These are phyloP conservation scores for Corinectria fuckeliana DNA, from an alignment of 2,329 filamentous ascomycete genomes.

Conservation along the genomic window DNA sequence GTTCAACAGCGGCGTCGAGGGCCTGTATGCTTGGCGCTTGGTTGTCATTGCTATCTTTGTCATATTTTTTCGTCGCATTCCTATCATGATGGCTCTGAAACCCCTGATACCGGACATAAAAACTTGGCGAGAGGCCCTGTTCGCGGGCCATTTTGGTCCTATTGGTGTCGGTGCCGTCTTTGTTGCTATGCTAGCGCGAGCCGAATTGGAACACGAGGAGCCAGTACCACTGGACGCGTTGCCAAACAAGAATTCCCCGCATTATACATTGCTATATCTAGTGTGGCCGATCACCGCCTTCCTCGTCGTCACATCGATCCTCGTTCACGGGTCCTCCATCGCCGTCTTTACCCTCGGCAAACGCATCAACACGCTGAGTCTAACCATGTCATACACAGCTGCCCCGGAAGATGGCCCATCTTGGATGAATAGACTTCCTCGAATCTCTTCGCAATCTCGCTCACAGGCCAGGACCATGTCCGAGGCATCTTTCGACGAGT, in stretches of 20 bases:
- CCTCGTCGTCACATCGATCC: slow-evolving; percentile 89
- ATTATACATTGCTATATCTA: slow-evolving; percentile 77
- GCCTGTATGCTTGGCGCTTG: slow-evolving; percentile 84
- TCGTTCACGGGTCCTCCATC: slow-evolving; percentile 97
- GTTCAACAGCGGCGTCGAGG: slow-evolving; percentile 78
- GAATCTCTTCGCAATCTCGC: slow-evolving; percentile 70
- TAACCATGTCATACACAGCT: slow-evolving; percentile 95
- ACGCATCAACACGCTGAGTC: slow-evolving; percentile 92
- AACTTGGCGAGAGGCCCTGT: slow-evolving; percentile 95
- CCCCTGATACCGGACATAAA: slow-evolving; percentile 96
- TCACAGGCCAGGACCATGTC: slow-evolving; percentile 84
- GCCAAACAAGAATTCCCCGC: slow-evolving; percentile 59
- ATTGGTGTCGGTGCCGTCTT: slow-evolving; percentile 98
- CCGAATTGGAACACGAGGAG: slow-evolving; percentile 80
- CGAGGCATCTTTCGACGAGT: slow-evolving; percentile 72
- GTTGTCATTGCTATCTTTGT: slow-evolving; percentile 95
- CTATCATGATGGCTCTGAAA: slow-evolving; percentile 90
- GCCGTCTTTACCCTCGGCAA: slow-evolving; percentile 98
- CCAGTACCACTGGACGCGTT: slow-evolving; percentile 75
- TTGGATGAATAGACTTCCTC: slow-evolving; percentile 93
- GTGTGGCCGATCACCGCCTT: slow-evolving; percentile 98
- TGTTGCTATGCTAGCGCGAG: slow-evolving; percentile 87
- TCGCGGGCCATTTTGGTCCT: slow-evolving; percentile 96
- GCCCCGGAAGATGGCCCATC: slow-evolving; percentile 86
- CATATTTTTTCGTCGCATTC: slow-evolving; percentile 93